These are phyloP conservation scores for Naganishia liquefaciens DNA, from an alignment of 1,284 basidiomycete genomes.

Conservation along the genomic window DNA sequence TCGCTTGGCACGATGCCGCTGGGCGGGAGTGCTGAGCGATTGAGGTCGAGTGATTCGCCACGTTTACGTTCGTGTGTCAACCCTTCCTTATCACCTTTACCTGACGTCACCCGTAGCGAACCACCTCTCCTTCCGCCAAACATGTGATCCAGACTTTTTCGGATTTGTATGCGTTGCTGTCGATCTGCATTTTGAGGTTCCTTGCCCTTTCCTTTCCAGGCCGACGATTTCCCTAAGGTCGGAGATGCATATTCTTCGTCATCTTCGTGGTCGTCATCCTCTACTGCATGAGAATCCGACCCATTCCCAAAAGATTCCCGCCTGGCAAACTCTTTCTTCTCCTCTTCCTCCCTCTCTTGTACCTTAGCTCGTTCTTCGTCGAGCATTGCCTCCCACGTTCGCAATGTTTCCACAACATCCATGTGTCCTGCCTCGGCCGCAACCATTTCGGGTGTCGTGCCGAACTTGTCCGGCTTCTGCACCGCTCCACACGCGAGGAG, in stretches of 20 bases:
- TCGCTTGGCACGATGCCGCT: background rate
- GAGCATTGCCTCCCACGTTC: constrained; percentile 32
- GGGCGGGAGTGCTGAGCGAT: background rate
- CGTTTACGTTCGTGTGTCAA: background rate
- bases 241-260: constrained; percentile 11
- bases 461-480: constrained; percentile 79
- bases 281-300: constrained; percentile 6
- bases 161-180: constrained; percentile 14
- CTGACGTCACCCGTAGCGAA: constrained; percentile 9
- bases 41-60: background rate
- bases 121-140: constrained; percentile 26
- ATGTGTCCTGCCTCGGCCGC: constrained; percentile 55
- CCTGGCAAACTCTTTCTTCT: constrained; percentile 17
- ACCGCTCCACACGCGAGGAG: constrained; percentile 78
- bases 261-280: constrained; percentile 18
- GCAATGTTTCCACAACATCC: constrained; percentile 46
- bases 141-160: constrained; percentile 30
- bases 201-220: constrained; percentile 23
- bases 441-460: constrained; percentile 66
- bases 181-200: constrained; percentile 1
- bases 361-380: constrained; percentile 33
- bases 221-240: constrained; percentile 1
- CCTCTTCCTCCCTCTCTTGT: constrained; percentile 20
- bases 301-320: background rate
- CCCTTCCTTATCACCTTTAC: constrained; percentile 9